These are phyloP conservation scores for Glarea lozoyensis DNA, from an alignment of 495 filamentous ascomycete genomes.

Conservation along the genomic window DNA sequence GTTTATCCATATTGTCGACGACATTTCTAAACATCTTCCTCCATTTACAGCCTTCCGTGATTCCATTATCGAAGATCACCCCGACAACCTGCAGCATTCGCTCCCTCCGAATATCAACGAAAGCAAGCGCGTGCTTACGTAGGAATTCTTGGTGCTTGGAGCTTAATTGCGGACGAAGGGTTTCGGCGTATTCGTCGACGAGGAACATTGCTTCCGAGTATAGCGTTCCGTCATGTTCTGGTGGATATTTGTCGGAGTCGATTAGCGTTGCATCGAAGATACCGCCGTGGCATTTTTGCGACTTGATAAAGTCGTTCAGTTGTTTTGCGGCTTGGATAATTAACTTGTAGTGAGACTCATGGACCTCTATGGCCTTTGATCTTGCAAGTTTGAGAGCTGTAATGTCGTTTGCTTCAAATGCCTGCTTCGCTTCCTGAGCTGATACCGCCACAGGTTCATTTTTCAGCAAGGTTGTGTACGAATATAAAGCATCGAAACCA, in stretches of 20 bases:
- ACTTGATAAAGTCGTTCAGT: constrained; percentile 2
- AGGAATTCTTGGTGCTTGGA: not conserved
- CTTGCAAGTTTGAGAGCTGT: not conserved
- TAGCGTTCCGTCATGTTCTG: too few species aligned
- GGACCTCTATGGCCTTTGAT: not conserved
- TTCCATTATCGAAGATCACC: not conserved
- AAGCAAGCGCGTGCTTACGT: not conserved
- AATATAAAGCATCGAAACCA: too few species aligned
- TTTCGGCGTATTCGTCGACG: constrained; percentile 1
- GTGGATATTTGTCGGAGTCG: not conserved
- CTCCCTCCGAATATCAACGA: not conserved
- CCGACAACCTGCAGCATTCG: not conserved
- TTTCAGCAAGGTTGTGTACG: too few species aligned
- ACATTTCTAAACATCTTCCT: too few species aligned
- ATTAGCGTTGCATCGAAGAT: not conserved
- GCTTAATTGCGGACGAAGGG: not conserved
- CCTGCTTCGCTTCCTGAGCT: not conserved
- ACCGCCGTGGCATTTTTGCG: not conserved
- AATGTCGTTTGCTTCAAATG: not conserved
- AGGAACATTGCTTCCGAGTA: not conserved
- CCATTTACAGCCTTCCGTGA: not conserved
- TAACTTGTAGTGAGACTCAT: constrained; percentile 5
- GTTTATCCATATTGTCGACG: not conserved
- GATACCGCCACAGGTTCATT: too few species aligned
- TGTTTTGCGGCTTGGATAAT: not conserved